Evolutionary conservation across 1,284 basidiomycete species (phyloP).

Genomic region (Trametes polyzona): DNA sequence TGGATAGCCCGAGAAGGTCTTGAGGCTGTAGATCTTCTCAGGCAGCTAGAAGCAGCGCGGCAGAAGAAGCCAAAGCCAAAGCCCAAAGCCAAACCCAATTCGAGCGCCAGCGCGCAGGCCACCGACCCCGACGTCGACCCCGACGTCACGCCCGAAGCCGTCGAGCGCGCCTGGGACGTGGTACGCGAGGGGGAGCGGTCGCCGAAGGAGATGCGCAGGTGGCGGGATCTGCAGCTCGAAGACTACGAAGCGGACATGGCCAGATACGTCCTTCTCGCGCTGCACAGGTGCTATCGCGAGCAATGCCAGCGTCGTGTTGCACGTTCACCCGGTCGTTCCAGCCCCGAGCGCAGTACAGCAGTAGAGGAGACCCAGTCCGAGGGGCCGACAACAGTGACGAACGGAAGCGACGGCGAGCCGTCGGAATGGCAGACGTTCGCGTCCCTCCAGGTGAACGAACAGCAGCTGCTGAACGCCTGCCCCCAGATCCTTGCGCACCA

Average conservation of each 20-base stretch:
- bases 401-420: not conserved
- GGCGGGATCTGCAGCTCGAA: slow-evolving; percentile 33
- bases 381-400: not conserved
- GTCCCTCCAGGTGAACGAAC: slow-evolving; percentile 34
- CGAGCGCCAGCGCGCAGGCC: slow-evolving; percentile 16
- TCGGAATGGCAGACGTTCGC: slow-evolving; percentile 30
- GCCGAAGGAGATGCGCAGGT: slow-evolving; percentile 30
- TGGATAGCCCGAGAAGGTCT: slow-evolving; percentile 46
- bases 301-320: not conserved
- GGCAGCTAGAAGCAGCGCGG: slow-evolving; percentile 38
- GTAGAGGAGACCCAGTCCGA: not conserved
- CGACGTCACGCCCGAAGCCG: slow-evolving; percentile 21
- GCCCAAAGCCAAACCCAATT: slow-evolving; percentile 20
- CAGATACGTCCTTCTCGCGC: slow-evolving; percentile 36
- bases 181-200: slow-evolving; percentile 24
- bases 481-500: slow-evolving; percentile 36
- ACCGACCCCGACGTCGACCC: slow-evolving; percentile 11
- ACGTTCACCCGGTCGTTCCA: too few species aligned
- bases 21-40: slow-evolving; percentile 36
- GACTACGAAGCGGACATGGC: slow-evolving; percentile 39
- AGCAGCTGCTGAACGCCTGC: slow-evolving; percentile 30
- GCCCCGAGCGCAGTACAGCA: too few species aligned
- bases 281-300: slow-evolving; percentile 31
- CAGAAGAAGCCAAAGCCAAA: slow-evolving; percentile 36
- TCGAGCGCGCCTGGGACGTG: slow-evolving; percentile 30